Percentiles rank a stretch among this genome's conserved stretches.
phyloP scores from a whole-genome alignment of 192 early-diverging fungal genomes.

The Coemansia sp. region DNA sequence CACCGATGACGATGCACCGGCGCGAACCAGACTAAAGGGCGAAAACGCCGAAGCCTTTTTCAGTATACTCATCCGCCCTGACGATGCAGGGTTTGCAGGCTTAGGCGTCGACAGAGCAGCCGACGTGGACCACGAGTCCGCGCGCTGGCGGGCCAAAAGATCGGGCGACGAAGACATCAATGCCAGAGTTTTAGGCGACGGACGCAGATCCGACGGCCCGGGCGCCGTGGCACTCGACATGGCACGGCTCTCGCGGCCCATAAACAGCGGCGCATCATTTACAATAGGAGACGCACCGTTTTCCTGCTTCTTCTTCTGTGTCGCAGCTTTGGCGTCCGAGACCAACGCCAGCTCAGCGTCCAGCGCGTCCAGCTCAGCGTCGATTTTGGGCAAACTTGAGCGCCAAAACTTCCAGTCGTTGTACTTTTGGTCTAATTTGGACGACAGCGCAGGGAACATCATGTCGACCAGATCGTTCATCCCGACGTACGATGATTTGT shows the following conservation, averaged over 20 bases:
- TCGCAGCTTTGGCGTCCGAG: neutral
- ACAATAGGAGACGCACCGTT: neutral
- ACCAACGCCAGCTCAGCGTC: constrained; percentile 15
- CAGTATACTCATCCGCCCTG: constrained; percentile 17
- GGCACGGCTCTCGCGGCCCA: constrained; percentile 6
- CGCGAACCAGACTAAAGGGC: constrained; percentile 27
- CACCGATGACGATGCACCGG: constrained; percentile 18
- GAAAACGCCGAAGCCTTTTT: constrained; percentile 27
- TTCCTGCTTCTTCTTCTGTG: neutral
- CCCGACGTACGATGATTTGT: constrained; percentile 84
- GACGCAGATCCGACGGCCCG: neutral
- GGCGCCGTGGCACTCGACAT: constrained; percentile 5
- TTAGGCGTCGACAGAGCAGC: neutral
- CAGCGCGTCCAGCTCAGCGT: constrained; percentile 39
- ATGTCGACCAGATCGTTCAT: constrained; percentile 93
- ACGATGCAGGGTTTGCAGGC: neutral
- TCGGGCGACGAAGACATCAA: constrained; percentile 5
- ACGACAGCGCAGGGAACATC: constrained; percentile 78
- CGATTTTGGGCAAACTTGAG: constrained; percentile 25
- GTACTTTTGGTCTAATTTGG: constrained; percentile 64
- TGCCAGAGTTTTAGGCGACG: neutral
- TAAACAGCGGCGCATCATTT: neutral
- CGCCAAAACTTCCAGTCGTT: constrained; percentile 89
- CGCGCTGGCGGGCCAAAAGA: constrained; percentile 17
- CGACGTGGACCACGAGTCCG: constrained; percentile 26